phyloP scores from a whole-genome alignment of 2,329 filamentous ascomycete species.

The Sphaerulina vaccinii region DNA sequence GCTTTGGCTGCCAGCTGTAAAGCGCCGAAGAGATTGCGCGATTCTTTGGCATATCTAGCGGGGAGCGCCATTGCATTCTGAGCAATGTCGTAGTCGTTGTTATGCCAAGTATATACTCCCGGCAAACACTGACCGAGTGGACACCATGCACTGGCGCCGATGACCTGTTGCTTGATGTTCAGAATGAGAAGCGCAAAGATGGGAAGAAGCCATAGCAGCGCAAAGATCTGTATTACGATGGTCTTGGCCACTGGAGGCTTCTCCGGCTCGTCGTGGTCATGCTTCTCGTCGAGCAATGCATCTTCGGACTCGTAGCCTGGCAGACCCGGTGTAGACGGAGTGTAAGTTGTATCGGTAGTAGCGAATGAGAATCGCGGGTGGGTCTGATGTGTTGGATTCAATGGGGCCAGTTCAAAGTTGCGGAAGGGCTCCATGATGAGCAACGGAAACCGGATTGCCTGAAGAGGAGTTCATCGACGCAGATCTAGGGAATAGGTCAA shows the following conservation, averaged over 20 bases:
- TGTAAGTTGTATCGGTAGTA: background rate
- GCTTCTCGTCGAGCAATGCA: background rate
- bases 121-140: constrained; percentile 24
- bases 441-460: background rate
- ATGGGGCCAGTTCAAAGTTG: background rate
- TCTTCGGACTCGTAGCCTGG: background rate
- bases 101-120: constrained; percentile 5
- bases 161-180: constrained; percentile 30
- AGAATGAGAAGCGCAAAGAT: constrained; percentile 31
- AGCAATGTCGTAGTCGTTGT: background rate
- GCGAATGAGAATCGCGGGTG: background rate
- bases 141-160: constrained; percentile 35
- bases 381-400: background rate
- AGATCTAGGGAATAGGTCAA: too few relatives aligned
- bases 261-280: background rate
- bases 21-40: constrained; percentile 28
- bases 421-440: background rate
- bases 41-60: background rate
- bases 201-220: constrained; percentile 34
- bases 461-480: background rate
- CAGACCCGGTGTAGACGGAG: background rate
- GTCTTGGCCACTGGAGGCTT: background rate
- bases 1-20: constrained; percentile 36
- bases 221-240: constrained; percentile 20
- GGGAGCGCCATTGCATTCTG: background rate